These are phyloP conservation scores for Pythium plurisporium DNA, from an alignment of 352 stramenopile species.

Conservation along the genomic window DNA sequence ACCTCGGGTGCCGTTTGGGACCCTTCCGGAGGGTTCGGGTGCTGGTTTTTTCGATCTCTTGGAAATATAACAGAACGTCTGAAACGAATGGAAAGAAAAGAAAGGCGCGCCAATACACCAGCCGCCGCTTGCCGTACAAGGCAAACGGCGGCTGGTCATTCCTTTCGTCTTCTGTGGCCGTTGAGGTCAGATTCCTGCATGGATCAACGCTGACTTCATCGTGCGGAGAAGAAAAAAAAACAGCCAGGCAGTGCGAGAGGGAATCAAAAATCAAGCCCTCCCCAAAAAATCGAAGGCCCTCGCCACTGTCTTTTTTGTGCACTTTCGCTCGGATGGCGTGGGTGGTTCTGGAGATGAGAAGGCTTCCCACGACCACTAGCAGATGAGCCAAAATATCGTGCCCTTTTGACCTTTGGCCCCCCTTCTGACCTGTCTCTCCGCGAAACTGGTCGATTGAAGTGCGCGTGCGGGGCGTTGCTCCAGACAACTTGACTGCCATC, in stretches of 20 bases:
- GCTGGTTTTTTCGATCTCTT: constrained; percentile 6
- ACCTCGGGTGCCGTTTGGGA: constrained; percentile 1
- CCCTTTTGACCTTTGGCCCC: background rate
- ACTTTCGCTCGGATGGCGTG: background rate
- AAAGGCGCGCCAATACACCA: constrained; percentile 1
- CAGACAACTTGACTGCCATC: too few species aligned
- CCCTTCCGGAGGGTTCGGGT: constrained; percentile 12
- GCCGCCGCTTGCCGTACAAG: too few species aligned
- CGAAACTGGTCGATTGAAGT: background rate
- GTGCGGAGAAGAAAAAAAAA: background rate
- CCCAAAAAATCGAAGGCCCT: constrained; percentile 19
- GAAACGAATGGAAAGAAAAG: constrained; percentile 22
- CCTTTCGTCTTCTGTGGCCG: background rate
- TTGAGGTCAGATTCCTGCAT: background rate
- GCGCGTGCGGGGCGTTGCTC: too few species aligned
- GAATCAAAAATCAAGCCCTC: background rate
- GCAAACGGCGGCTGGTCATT: too few species aligned
- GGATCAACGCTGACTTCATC: background rate
- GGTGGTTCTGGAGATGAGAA: constrained; percentile 1
- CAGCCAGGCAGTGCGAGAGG: background rate
- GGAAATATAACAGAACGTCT: constrained; percentile 15
- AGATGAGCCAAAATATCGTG: constrained; percentile 1
- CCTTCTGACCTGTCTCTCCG: constrained; percentile 4
- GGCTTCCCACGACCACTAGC: background rate
- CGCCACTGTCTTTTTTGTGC: background rate